Conservation (phyloP, 2,329 filamentous ascomycete species). For the Aureobasidium sp. region DNA sequence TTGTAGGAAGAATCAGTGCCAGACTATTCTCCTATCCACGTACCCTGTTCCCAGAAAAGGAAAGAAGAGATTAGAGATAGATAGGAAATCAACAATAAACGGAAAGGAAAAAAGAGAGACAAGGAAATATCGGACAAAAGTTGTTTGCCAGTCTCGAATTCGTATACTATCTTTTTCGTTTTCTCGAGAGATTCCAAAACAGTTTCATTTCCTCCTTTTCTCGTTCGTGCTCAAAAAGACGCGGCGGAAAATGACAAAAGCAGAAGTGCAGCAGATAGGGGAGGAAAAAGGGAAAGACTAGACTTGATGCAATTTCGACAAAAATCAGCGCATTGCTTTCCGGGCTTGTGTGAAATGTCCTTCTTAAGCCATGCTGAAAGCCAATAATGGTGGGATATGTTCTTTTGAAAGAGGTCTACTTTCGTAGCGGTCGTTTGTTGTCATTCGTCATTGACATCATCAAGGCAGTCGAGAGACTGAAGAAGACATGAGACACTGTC, state of each 20-base stretch:
- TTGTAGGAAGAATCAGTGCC: neutral
- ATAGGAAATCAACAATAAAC: neutral
- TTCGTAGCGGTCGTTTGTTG: slow-evolving; percentile 17
- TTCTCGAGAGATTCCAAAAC: slow-evolving; percentile 5
- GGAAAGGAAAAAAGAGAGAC: neutral
- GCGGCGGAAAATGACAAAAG: neutral
- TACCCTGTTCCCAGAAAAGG: neutral
- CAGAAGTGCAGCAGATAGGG: slow-evolving; percentile 2
- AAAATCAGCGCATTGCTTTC: slow-evolving; percentile 8
- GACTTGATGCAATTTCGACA: slow-evolving; percentile 5
- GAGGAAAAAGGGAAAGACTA: neutral
- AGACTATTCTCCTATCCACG: neutral
- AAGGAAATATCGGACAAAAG: neutral
- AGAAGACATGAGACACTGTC: slow-evolving; percentile 4
- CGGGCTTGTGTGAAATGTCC: neutral
- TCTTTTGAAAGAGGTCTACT: slow-evolving; percentile 16
- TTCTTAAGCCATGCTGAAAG: slow-evolving; percentile 6
- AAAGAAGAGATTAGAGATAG: neutral
- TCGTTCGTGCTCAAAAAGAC: neutral
- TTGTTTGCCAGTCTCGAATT: slow-evolving; percentile 3
- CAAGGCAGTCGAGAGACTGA: slow-evolving; percentile 13
- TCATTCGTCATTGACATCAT: slow-evolving; percentile 18
- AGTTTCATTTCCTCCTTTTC: neutral
- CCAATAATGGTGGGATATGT: slow-evolving; percentile 13
- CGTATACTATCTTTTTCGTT: slow-evolving; percentile 6